phyloP scores from a whole-genome alignment of 192 early-diverging fungal genomes.

The Coemansia sp. region DNA sequence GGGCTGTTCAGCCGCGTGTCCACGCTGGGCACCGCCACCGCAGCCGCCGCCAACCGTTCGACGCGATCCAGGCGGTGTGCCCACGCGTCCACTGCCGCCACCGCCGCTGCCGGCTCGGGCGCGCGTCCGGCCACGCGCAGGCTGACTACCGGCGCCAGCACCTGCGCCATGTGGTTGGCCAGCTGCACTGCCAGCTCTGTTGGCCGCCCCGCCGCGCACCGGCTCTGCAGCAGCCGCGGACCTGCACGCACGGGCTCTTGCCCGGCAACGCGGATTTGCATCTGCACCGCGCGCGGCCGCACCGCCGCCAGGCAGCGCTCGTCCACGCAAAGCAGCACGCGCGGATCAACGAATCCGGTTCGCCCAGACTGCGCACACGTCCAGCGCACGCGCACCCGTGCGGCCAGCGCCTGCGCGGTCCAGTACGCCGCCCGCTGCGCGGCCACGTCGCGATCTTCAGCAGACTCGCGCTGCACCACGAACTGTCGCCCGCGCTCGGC shows the following conservation, averaged over 20 bases:
- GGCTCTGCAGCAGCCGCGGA: slow-evolving; percentile 3
- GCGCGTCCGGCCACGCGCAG: neutral
- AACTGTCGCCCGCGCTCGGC: slow-evolving; percentile 18
- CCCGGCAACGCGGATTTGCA: slow-evolving; percentile 10
- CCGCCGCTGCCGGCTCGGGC: neutral
- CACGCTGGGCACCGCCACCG: neutral
- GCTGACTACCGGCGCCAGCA: slow-evolving; percentile 9
- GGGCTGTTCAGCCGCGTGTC: neutral
- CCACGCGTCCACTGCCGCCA: neutral
- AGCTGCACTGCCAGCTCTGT: slow-evolving; percentile 5
- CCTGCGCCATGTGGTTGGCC: slow-evolving; percentile 1
- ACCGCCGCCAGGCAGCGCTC: slow-evolving; percentile 5
- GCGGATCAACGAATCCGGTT: slow-evolving; percentile 29
- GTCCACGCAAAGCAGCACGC: slow-evolving; percentile 10
- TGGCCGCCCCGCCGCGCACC: neutral
- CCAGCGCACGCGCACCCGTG: slow-evolving; percentile 36
- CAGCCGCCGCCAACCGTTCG: slow-evolving; percentile 3
- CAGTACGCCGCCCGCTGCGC: slow-evolving; percentile 22
- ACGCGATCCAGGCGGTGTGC: neutral
- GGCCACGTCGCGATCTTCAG: slow-evolving; percentile 2
- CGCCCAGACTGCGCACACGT: slow-evolving; percentile 16
- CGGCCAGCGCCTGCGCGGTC: slow-evolving; percentile 24
- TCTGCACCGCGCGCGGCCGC: slow-evolving; percentile 8
- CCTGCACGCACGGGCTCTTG: slow-evolving; percentile 1
- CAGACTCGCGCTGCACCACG: slow-evolving; percentile 22